Conservation (phyloP, 805 yeast genomes). For the Teunomyces kruisii region DNA sequence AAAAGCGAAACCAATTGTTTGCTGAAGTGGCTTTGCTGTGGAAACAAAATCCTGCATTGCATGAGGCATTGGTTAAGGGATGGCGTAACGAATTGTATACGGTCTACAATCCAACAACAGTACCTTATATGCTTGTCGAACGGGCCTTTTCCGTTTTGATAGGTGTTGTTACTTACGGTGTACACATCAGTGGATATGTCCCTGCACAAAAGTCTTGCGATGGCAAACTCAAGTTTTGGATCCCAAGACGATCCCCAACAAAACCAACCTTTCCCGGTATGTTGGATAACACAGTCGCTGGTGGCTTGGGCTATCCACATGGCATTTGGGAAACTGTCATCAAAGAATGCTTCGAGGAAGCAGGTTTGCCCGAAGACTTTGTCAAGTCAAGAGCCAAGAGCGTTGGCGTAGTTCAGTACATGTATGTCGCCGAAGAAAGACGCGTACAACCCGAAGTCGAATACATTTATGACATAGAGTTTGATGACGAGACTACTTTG, state of each 20-base stretch:
- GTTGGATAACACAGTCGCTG: slow-evolving; percentile 94
- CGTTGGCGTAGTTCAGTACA: slow-evolving; percentile 71
- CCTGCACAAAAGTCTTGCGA: slow-evolving; percentile 39
- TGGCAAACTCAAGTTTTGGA: slow-evolving; percentile 64
- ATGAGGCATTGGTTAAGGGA: slow-evolving; percentile 44
- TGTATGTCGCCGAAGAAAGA: slow-evolving; percentile 49
- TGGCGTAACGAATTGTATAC: slow-evolving; percentile 89
- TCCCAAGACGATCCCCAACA: slow-evolving; percentile 73
- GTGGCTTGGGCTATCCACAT: slow-evolving; percentile 84
- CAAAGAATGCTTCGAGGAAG: slow-evolving; percentile 91
- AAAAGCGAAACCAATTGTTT: slow-evolving; percentile 41
- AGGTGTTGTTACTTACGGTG: slow-evolving; percentile 90
- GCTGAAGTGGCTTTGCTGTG: slow-evolving; percentile 43
- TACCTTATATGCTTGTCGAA: slow-evolving; percentile 70
- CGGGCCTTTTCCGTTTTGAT: slow-evolving; percentile 77
- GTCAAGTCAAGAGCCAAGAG: slow-evolving; percentile 46
- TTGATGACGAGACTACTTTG: slow-evolving; percentile 40
- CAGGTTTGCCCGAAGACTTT: slow-evolving; percentile 61
- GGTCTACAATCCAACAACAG: slow-evolving; percentile 55
- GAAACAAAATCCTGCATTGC: slow-evolving; percentile 28
- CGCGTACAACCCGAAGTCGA: slow-evolving; percentile 90
- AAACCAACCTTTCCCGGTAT: slow-evolving; percentile 89
- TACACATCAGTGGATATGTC: slow-evolving; percentile 80
- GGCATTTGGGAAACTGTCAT: slow-evolving; percentile 73
- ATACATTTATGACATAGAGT: slow-evolving; percentile 69